Evolutionary conservation across 1,139 yeast species (phyloP).

Genomic region (Candida sp.): DNA sequence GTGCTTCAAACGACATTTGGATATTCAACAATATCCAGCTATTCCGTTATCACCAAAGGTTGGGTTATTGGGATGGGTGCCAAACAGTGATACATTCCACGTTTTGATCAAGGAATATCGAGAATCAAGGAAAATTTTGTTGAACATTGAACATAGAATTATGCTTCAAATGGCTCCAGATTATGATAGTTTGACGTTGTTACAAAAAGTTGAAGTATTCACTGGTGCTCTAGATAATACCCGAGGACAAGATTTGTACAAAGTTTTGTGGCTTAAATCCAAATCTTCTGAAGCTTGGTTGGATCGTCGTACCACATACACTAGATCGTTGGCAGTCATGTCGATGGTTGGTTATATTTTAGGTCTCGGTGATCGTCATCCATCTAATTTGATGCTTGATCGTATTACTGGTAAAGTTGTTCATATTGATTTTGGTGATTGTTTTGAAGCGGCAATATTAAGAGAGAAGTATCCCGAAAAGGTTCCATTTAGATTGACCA

Average conservation of each 20-base stretch:
- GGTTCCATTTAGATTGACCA: conserved; percentile 93
- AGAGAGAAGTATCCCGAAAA: conserved; percentile 98
- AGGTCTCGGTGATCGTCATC: conserved; percentile 98
- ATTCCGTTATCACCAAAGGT: conserved; percentile 96
- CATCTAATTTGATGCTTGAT: conserved; percentile 94
- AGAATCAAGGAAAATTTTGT: conserved; percentile 82
- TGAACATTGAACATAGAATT: conserved; percentile 91
- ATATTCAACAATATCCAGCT: conserved; percentile 88
- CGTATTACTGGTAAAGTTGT: conserved; percentile 92
- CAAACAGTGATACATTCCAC: conserved; percentile 96
- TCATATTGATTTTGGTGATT: conserved; percentile 98
- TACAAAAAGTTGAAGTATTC: conserved; percentile 95
- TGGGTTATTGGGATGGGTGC: conserved; percentile 97
- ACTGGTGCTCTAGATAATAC: conserved; percentile 95
- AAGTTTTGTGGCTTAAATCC: conserved; percentile 94
- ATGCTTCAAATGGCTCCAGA: conserved; percentile 99
- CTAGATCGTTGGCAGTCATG: conserved; percentile 96
- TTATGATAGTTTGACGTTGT: conserved; percentile 80
- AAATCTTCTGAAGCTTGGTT: conserved; percentile 98
- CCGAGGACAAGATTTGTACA: conserved; percentile 92
- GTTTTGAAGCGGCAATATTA: conserved; percentile 96
- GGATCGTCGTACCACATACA: conserved; percentile 93
- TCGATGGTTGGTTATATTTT: conserved; percentile 97
- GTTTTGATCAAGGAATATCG: conserved; percentile 89
- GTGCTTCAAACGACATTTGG: conserved; percentile 93